A percentile compares a stretch with the other conserved stretches of the same genome.
Conservation (phyloP, 2,329 filamentous ascomycete species). For the Colletotrichum sp. region DNA sequence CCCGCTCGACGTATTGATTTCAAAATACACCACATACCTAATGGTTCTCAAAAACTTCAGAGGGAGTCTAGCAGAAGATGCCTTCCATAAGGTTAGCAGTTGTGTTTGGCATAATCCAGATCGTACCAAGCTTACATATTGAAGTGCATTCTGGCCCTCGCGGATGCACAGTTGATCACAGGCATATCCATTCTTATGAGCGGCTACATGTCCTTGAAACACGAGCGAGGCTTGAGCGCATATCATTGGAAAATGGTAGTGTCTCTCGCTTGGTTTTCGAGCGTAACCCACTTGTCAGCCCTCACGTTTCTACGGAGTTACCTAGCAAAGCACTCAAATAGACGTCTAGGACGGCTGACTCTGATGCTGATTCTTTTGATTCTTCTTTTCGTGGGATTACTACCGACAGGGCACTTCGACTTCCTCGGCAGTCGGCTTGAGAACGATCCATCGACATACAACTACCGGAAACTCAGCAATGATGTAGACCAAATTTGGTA, state of each 20-base stretch:
- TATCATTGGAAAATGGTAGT: constrained; percentile 1
- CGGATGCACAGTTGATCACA: background rate
- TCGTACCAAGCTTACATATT: too few relatives aligned
- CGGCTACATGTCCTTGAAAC: background rate
- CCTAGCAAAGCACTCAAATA: background rate
- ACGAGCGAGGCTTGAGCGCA: background rate
- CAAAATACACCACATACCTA: too few relatives aligned
- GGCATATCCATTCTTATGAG: background rate
- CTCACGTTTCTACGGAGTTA: background rate
- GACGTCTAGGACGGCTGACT: background rate
- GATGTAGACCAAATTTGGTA: too few relatives aligned
- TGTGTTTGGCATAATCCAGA: too few relatives aligned
- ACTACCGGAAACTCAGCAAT: too few relatives aligned
- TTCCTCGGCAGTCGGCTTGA: background rate
- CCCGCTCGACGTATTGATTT: too few relatives aligned
- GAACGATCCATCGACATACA: too few relatives aligned
- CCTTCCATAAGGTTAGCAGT: background rate
- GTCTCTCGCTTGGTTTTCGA: background rate
- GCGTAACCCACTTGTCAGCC: background rate
- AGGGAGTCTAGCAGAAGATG: background rate
- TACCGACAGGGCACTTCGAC: background rate
- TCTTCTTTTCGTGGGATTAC: background rate
- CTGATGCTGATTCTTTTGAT: background rate
- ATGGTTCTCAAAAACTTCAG: too few relatives aligned
- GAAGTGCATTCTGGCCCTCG: background rate